phyloP scores from a whole-genome alignment of 2,329 filamentous ascomycete genomes.

The Fusarium bactridioides region DNA sequence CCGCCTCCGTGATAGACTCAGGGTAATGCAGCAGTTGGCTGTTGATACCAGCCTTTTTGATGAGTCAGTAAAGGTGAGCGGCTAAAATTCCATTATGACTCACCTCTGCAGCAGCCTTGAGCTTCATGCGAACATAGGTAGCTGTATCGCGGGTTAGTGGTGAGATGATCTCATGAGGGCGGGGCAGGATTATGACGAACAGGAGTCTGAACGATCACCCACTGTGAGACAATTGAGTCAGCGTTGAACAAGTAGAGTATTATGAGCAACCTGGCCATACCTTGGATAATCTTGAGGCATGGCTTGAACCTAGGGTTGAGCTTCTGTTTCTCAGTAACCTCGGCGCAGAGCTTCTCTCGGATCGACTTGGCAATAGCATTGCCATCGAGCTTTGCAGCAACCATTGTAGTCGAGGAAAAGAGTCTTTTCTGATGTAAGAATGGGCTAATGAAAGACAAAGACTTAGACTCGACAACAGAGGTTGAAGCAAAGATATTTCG shows the following conservation, averaged over 20 bases:
- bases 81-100: conserved; percentile 25
- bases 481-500: conserved; percentile 24
- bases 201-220: conserved; percentile 90
- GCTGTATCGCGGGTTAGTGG: conserved; percentile 57
- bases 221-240: conserved; percentile 61
- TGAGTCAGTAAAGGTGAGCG: background rate
- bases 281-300: conserved; percentile 92
- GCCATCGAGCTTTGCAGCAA: conserved; percentile 91
- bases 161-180: conserved; percentile 28
- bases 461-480: conserved; percentile 24
- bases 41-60: conserved; percentile 78
- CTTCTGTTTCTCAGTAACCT: conserved; percentile 84
- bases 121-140: conserved; percentile 99
- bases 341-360: conserved; percentile 78
- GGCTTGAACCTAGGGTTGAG: conserved; percentile 88
- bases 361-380: conserved; percentile 93
- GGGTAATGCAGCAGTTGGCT: conserved; percentile 88
- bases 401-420: conserved; percentile 72
- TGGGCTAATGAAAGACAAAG: conserved; percentile 1
- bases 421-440: conserved; percentile 35
- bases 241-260: conserved; percentile 13
- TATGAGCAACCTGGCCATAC: conserved; percentile 55
- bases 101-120: conserved; percentile 95
- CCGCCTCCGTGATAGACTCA: conserved; percentile 80
- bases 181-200: conserved; percentile 55